These are phyloP conservation scores for Phytophthora pluvialis DNA, from an alignment of 352 stramenopile species.

Conservation along the genomic window DNA sequence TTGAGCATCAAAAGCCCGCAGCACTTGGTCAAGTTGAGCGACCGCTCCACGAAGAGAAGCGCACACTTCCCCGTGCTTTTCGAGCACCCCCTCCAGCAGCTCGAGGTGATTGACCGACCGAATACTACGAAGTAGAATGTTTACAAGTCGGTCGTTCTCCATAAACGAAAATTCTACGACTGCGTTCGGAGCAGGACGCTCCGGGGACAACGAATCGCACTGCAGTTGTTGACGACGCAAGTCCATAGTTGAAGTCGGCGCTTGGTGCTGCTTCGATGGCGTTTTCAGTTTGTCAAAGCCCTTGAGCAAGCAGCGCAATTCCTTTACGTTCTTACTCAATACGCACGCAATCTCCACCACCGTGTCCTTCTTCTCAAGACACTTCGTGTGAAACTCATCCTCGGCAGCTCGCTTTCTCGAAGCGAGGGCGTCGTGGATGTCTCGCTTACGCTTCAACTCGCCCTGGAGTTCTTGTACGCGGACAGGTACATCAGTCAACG, in stretches of 20 bases:
- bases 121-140: constrained; percentile 77
- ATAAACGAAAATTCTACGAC: constrained; percentile 52
- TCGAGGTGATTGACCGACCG: constrained; percentile 59
- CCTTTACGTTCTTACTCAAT: constrained; percentile 25
- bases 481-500: constrained; percentile 13
- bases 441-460: constrained; percentile 26
- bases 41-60: constrained; percentile 40
- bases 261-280: constrained; percentile 23
- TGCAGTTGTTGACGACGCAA: constrained; percentile 13
- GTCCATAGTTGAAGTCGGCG: neutral
- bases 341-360: constrained; percentile 22
- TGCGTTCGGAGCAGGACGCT: constrained; percentile 2
- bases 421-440: constrained; percentile 16
- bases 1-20: constrained; percentile 38
- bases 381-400: constrained; percentile 19
- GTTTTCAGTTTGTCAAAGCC: constrained; percentile 55
- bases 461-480: constrained; percentile 22
- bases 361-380: constrained; percentile 21
- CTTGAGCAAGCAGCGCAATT: constrained; percentile 42
- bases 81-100: constrained; percentile 53
- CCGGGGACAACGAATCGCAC: constrained; percentile 2
- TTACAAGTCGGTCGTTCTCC: constrained; percentile 80
- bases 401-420: constrained; percentile 17
- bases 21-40: constrained; percentile 38
- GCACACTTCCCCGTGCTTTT: constrained; percentile 54